Conservation (phyloP, 257 asterid genomes). For the Fraxinus excelsior region DNA sequence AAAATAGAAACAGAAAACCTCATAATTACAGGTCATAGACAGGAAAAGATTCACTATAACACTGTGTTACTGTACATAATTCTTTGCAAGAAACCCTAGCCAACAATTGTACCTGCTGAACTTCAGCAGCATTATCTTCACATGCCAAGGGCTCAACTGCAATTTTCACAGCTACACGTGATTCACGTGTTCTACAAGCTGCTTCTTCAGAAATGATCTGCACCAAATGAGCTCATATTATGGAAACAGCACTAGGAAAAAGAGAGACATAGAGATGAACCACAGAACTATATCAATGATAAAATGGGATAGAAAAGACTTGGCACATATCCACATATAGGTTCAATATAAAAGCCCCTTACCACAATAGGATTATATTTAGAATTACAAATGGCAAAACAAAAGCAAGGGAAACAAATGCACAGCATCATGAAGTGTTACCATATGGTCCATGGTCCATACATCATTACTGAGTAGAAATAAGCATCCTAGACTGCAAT, state of each 20-base stretch:
- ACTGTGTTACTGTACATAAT: constrained; percentile 17
- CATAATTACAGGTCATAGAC: constrained; percentile 3
- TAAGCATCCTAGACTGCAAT: not conserved
- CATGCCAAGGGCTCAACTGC: constrained; percentile 34
- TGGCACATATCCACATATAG: not conserved
- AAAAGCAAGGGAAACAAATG: too few relatives aligned
- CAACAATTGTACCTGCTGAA: constrained; percentile 46
- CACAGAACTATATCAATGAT: not conserved
- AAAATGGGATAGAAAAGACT: not conserved
- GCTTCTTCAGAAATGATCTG: constrained; percentile 45
- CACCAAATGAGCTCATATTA: constrained; percentile 21
- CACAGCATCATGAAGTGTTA: not conserved
- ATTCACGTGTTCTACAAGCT: constrained; percentile 35
- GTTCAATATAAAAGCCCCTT: not conserved
- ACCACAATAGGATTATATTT: not conserved
- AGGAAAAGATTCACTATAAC: constrained; percentile 1
- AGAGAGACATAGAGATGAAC: not conserved
- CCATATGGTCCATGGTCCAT: not conserved
- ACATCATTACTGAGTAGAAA: not conserved
- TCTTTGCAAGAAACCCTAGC: constrained; percentile 8
- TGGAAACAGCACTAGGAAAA: constrained; percentile 10
- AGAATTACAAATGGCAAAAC: too few relatives aligned
- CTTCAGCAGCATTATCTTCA: constrained; percentile 36
- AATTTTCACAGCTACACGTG: constrained; percentile 29
- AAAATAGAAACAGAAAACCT: constrained; percentile 10